Conservation (phyloP, 192 early-diverging fungal species). For the Coemansia sp. region DNA sequence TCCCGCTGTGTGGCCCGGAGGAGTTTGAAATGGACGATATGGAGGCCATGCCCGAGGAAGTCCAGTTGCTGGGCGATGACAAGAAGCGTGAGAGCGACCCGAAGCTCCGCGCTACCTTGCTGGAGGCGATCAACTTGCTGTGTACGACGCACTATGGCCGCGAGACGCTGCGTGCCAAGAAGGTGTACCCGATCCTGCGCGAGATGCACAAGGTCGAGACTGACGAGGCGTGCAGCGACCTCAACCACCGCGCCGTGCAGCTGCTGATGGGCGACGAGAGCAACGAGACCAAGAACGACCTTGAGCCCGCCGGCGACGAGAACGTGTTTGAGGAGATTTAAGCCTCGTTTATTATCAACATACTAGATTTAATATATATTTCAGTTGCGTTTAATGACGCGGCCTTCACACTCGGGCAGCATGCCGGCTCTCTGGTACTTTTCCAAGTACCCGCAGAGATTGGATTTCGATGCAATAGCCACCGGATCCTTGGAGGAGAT, state of each 20-base stretch:
- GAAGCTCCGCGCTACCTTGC: constrained; percentile 65
- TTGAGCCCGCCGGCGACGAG: constrained; percentile 11
- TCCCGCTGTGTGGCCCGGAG: constrained; percentile 86
- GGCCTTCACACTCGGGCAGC: constrained; percentile 77
- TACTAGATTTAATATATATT: background rate
- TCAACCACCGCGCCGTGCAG: constrained; percentile 77
- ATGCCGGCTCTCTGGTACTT: constrained; percentile 67
- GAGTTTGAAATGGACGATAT: constrained; percentile 92
- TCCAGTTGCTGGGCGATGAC: constrained; percentile 76
- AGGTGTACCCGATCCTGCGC: constrained; percentile 84
- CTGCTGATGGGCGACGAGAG: constrained; percentile 81
- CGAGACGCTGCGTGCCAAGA: constrained; percentile 72
- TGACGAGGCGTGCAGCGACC: constrained; percentile 67
- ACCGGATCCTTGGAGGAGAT: constrained; percentile 69
- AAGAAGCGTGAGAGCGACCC: constrained; percentile 85
- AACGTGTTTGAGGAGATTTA: constrained; percentile 39
- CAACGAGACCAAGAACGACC: constrained; percentile 41
- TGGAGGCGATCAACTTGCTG: constrained; percentile 80
- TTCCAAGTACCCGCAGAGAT: constrained; percentile 75
- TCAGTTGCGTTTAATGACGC: constrained; percentile 28
- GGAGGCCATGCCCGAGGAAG: constrained; percentile 90
- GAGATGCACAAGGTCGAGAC: constrained; percentile 76
- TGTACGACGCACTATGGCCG: constrained; percentile 74
- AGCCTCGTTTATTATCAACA: constrained; percentile 2
- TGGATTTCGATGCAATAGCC: constrained; percentile 62